A percentile compares a stretch with the other conserved stretches of the same genome.
Conservation (phyloP, 495 filamentous ascomycete genomes). For the Choiromyces venosus region DNA sequence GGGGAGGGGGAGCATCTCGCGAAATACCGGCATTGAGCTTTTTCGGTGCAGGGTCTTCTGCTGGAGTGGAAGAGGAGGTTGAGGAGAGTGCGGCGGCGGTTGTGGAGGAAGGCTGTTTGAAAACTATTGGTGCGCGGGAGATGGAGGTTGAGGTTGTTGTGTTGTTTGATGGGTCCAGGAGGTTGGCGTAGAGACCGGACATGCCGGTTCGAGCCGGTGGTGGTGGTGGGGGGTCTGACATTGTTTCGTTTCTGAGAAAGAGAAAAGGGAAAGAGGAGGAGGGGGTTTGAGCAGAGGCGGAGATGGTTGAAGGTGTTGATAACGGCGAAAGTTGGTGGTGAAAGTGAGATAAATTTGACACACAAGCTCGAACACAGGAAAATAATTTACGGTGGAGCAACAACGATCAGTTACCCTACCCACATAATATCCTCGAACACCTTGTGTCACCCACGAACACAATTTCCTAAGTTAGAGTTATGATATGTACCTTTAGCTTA, state of each 20-base stretch:
- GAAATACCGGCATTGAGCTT: conserved; percentile 72
- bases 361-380: neutral
- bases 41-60: conserved; percentile 53
- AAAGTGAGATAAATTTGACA: conserved; percentile 1
- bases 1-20: conserved; percentile 41
- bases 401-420: conserved; percentile 10
- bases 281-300: neutral
- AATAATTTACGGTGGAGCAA: neutral
- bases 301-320: neutral
- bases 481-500: neutral
- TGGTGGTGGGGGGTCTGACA: conserved; percentile 24
- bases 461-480: neutral
- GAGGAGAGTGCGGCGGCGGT: conserved; percentile 17
- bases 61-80: conserved; percentile 41
- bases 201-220: conserved; percentile 34
- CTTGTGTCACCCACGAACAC: neutral
- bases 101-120: conserved; percentile 58
- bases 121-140: conserved; percentile 73
- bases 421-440: neutral
- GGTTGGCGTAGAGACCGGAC: conserved; percentile 56
- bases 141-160: conserved; percentile 42
- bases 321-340: neutral
- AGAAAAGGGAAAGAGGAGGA: neutral
- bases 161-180: conserved; percentile 52
- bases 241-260: conserved; percentile 4